Conservation (phyloP, 306 rosid genomes). For the Sicyos baderoa region DNA sequence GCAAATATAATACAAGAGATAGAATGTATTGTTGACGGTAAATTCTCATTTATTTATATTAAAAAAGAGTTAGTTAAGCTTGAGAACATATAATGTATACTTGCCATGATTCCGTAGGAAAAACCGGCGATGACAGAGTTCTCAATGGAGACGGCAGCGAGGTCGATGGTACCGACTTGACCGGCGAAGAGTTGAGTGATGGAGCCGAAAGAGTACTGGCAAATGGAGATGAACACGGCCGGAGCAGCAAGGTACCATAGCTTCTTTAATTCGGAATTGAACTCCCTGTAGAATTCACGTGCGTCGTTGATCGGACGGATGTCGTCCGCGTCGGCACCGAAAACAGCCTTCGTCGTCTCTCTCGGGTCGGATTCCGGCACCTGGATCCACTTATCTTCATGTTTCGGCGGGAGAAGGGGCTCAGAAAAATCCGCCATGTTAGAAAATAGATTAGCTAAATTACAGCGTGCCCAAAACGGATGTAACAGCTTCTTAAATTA, state of each 20-base stretch:
- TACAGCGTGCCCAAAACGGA: no score
- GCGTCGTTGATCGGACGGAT: conserved; percentile 40
- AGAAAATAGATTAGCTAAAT: no score
- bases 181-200: conserved; percentile 75
- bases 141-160: conserved; percentile 79
- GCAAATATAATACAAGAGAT: no score
- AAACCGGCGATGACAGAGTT: conserved; percentile 92
- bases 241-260: conserved; percentile 93
- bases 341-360: conserved; percentile 23
- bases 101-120: conserved; percentile 70
- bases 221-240: conserved; percentile 69
- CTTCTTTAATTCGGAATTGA: conserved; percentile 48
- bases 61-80: neutral
- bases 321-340: conserved; percentile 44
- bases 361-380: conserved; percentile 24
- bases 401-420: conserved; percentile 19
- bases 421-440: conserved; percentile 22
- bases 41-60: no score
- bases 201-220: conserved; percentile 87
- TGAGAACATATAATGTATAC: neutral
- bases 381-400: no score
- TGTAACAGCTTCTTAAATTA: no score
- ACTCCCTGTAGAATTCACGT: conserved; percentile 38
- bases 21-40: no score
- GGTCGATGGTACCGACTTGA: conserved; percentile 59